Percentiles rank a stretch among this genome's conserved stretches.
Conservation (phyloP, 139 green algal genomes). For the Micromonas pusilla region DNA sequence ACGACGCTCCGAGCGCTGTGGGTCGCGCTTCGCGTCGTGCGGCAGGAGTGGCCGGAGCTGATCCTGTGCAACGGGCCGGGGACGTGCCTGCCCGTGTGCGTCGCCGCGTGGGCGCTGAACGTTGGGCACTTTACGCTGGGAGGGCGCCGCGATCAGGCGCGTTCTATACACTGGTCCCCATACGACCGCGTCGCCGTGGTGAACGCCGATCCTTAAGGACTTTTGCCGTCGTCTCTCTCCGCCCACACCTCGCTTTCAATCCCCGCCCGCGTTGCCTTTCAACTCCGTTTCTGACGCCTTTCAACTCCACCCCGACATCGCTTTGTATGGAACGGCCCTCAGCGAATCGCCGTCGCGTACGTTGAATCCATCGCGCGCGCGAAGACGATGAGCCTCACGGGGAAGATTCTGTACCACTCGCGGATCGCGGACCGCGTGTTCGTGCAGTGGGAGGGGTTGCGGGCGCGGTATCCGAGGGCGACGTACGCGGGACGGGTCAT, state of each 20-base stretch:
- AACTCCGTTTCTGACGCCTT: too few species aligned
- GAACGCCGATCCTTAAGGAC: too few species aligned
- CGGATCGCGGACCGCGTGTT: neutral
- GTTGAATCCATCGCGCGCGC: conserved; percentile 2
- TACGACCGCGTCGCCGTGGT: too few species aligned
- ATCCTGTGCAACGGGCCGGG: conserved; percentile 29
- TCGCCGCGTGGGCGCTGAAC: neutral
- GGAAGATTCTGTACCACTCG: conserved; percentile 13
- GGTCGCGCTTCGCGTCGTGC: neutral
- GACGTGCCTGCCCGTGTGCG: conserved; percentile 29
- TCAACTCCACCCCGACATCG: too few species aligned
- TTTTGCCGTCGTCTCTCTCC: too few species aligned
- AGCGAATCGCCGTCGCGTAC: conserved; percentile 15
- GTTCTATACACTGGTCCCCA: too few species aligned
- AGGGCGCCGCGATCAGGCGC: too few species aligned
- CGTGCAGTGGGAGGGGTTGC: conserved; percentile 17
- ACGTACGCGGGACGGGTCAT: neutral
- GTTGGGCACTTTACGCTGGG: too few species aligned
- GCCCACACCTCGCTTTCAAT: too few species aligned
- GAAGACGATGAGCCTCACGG: conserved; percentile 16
- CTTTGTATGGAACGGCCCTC: too few species aligned
- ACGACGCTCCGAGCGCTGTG: neutral
- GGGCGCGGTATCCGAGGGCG: neutral
- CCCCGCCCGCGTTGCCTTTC: too few species aligned
- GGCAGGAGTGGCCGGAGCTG: neutral